Evolutionary conservation across 2,329 filamentous ascomycete species (phyloP).

Genomic region (Trichoderma oligosporum): DNA sequence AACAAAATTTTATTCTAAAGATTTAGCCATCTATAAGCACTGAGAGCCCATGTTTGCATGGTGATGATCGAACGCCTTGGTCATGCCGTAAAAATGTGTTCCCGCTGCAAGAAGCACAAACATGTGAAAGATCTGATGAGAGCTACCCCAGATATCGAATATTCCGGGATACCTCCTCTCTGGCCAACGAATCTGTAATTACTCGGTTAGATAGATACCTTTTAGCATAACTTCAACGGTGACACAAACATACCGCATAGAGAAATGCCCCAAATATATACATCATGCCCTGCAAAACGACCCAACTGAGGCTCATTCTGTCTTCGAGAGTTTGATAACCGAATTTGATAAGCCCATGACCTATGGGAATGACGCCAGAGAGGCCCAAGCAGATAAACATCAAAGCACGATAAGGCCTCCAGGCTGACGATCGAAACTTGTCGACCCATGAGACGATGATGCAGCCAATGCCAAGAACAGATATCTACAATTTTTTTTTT

Average conservation of each 20-base stretch:
- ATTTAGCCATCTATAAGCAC: constrained; percentile 36
- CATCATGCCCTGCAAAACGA: constrained; percentile 72
- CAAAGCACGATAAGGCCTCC: constrained; percentile 77
- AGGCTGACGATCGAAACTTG: constrained; percentile 75
- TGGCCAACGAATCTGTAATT: constrained; percentile 66
- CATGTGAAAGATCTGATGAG: constrained; percentile 94
- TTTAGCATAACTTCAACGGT: neutral
- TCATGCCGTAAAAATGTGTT: constrained; percentile 75
- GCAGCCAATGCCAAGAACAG: constrained; percentile 70
- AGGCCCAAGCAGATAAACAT: constrained; percentile 89
- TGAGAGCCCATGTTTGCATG: constrained; percentile 58
- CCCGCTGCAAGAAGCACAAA: constrained; percentile 79
- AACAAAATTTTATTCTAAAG: neutral
- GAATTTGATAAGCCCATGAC: constrained; percentile 69
- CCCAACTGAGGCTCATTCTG: constrained; percentile 76
- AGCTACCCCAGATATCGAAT: constrained; percentile 90
- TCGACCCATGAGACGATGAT: constrained; percentile 73
- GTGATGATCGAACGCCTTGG: constrained; percentile 81
- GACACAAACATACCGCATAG: constrained; percentile 66
- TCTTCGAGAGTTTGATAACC: constrained; percentile 63
- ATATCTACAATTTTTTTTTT: constrained; percentile 58
- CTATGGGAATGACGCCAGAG: constrained; percentile 76
- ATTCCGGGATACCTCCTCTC: constrained; percentile 72
- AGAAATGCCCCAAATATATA: constrained; percentile 84
- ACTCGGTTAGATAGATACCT: neutral